A percentile compares a stretch with the other conserved stretches of the same genome.
These are phyloP conservation scores for Dalbergia cultrata DNA, from an alignment of 306 rosid species.

Conservation along the genomic window DNA sequence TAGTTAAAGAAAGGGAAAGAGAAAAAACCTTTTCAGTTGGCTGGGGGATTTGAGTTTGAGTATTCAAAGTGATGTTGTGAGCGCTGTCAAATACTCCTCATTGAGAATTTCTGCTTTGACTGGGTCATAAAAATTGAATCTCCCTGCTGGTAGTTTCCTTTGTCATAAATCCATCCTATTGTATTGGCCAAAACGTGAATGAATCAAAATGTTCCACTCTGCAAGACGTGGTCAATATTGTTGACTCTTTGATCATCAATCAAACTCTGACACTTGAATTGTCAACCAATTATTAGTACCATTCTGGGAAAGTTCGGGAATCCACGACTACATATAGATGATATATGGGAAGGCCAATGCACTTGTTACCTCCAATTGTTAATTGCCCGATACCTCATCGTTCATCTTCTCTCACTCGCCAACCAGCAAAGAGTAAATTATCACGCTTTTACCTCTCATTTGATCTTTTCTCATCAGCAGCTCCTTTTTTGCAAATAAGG, in stretches of 20 bases:
- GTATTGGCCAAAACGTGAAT: background rate
- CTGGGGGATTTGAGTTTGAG: background rate
- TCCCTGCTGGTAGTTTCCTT: background rate
- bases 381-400: background rate
- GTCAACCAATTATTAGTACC: background rate
- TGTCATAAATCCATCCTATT: background rate
- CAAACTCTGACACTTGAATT: slow-evolving; percentile 20
- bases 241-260: background rate
- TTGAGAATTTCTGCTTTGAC: background rate
- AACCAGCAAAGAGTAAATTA: background rate
- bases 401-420: background rate
- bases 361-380: background rate
- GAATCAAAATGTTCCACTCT: background rate
- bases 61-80: background rate
- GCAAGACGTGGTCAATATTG: background rate
- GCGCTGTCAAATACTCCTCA: background rate
- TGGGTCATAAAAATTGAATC: background rate
- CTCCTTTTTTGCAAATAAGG: background rate
- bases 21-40: background rate
- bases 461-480: background rate
- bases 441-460: background rate
- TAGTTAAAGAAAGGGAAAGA: background rate
- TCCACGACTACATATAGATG: background rate
- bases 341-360: slow-evolving; percentile 8
- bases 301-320: background rate